These are phyloP conservation scores for Auricularia sp. DNA, from an alignment of 768 basidiomycete species.

Conservation along the genomic window DNA sequence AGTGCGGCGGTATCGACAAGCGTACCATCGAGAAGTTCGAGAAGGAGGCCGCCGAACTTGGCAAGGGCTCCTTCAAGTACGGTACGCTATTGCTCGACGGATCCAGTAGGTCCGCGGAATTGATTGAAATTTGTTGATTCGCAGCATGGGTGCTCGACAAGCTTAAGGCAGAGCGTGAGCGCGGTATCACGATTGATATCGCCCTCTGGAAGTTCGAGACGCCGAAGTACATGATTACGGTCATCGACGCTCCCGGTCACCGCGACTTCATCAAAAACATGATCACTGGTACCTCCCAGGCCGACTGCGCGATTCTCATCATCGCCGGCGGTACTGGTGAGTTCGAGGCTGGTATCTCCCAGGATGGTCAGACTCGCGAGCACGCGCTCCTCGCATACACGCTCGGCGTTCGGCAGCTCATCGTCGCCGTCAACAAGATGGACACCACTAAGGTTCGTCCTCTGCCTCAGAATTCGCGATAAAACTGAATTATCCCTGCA, in stretches of 20 bases:
- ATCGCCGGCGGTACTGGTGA: conserved; percentile 99
- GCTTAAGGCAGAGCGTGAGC: conserved; percentile 99
- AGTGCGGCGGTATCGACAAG: conserved; percentile 99
- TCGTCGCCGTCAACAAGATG: conserved; percentile 99
- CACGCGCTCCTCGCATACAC: conserved; percentile 99
- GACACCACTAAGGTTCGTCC: conserved; percentile 98
- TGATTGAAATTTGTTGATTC: conserved; percentile 24
- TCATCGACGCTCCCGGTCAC: conserved; percentile 99
- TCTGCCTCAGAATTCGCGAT: too few relatives aligned
- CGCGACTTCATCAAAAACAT: conserved; percentile 99
- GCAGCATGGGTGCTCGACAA: conserved; percentile 99
- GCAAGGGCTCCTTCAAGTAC: conserved; percentile 98
- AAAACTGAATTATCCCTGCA: conserved; percentile 20
- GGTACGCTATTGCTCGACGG: conserved; percentile 39
- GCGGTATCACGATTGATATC: conserved; percentile 99
- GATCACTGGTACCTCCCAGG: conserved; percentile 99
- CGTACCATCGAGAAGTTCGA: conserved; percentile 99
- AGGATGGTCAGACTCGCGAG: conserved; percentile 99
- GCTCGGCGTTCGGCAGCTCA: conserved; percentile 99
- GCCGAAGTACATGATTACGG: conserved; percentile 88
- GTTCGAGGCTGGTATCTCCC: conserved; percentile 99
- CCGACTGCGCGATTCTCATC: conserved; percentile 99
- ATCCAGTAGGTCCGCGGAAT: neutral
- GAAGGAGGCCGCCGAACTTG: conserved; percentile 99
- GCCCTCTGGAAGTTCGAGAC: conserved; percentile 99